Evolutionary conservation across 805 yeast species (phyloP), one percentile per base, ranked within the genome.

Genomic region (Kluyveromyces aestuarii): DNA sequence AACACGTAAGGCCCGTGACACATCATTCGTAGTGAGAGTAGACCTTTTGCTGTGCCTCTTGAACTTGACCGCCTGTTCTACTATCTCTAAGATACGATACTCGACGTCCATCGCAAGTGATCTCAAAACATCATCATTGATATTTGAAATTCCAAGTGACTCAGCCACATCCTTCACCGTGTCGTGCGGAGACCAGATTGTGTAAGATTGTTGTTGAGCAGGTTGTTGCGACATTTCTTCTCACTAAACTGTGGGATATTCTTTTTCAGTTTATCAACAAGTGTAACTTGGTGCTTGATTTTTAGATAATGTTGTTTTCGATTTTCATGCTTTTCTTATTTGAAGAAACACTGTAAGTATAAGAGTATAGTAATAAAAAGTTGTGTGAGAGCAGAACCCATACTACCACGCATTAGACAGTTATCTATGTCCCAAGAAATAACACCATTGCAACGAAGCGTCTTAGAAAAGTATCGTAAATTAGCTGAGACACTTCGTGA

Each of bases 41-140:
- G 85, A 84, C 43, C 98, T 73, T 66, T 90, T 91, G 27, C 93
- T 81, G 66, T 93, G 97, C 56, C 96, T 77, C 91, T 91, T 93
- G 67, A 91, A 91, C 66, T 93, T 93, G 48, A 85, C 80, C 18
- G 99, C 98, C 55, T 93, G 96, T 64, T 93, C 99, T 51, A 95
- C 72, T 38, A 93, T 86, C 68, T 93, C 98, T 64, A 91, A 91
- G 55, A 93, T 87, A 53, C 99, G 78, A 65, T 95, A 93, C 69
- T 93, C 99, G n/a, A 93, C 95, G 64, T 93, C 99, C 99, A 93
- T 93, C 7, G 99, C 98, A 52, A 93, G 71, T 53, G 93, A 87
- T 61, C 88, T 87, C 44, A 96, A 85, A 1, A 91, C 96, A 51
- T 95, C 99, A 47, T 91, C 98, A 33, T 87, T 86, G 44, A 93